A percentile compares a stretch with the other conserved stretches of the same genome.
These are phyloP conservation scores for Protomyces inouyei DNA, from an alignment of 1,139 yeast genomes.

Conservation along the genomic window DNA sequence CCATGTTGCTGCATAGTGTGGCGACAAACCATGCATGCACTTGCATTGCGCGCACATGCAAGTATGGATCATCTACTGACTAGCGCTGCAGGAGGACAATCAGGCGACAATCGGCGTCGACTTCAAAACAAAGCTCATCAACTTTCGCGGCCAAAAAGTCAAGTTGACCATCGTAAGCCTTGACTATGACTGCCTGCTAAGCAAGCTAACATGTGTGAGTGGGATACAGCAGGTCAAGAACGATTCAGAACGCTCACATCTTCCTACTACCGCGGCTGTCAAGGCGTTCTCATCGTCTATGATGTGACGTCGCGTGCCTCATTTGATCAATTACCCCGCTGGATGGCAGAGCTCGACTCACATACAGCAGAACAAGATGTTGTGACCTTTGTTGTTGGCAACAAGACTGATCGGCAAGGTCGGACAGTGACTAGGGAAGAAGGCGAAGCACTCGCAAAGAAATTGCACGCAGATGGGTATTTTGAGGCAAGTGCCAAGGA, in stretches of 20 bases:
- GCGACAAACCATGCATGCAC: not conserved
- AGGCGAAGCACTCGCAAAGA: conserved; percentile 3
- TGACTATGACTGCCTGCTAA: too few species aligned
- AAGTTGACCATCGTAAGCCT: conserved; percentile 11
- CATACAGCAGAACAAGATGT: conserved; percentile 6
- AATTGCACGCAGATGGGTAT: conserved; percentile 13
- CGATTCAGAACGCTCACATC: conserved; percentile 22
- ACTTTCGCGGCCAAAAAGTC: conserved; percentile 5
- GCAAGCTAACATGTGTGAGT: not conserved
- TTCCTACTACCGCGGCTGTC: conserved; percentile 23
- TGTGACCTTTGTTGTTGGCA: conserved; percentile 17
- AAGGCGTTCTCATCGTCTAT: conserved; percentile 17
- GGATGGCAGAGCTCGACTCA: conserved; percentile 17
- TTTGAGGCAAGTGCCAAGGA: conserved; percentile 19
- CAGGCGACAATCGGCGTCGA: conserved; percentile 26
- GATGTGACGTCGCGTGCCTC: conserved; percentile 21
- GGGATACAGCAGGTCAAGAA: conserved; percentile 25
- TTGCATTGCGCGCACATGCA: not conserved
- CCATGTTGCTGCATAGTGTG: not conserved
- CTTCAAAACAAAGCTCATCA: conserved; percentile 20
- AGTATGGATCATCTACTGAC: too few species aligned
- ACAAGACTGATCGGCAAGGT: conserved; percentile 23
- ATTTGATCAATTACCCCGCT: conserved; percentile 20
- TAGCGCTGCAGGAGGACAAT: conserved; percentile 18
- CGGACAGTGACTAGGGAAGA: conserved; percentile 15